Evolutionary conservation across 352 stramenopile genomes (phyloP).

Genomic region (Phytopythium chamaehyphon): DNA sequence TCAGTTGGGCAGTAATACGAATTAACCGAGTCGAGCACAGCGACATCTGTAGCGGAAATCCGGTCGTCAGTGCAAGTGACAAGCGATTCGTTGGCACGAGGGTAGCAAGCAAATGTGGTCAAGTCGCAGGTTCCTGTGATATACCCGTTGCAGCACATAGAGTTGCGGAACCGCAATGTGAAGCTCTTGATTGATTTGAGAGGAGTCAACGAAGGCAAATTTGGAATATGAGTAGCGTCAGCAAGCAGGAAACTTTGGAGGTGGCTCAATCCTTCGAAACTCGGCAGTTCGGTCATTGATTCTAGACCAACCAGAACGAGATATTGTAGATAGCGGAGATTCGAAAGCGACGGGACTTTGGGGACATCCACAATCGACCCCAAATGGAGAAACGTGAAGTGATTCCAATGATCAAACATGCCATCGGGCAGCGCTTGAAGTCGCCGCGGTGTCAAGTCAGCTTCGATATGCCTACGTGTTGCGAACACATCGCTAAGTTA

Average conservation of each 20-base stretch:
- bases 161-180: conserved; percentile 17
- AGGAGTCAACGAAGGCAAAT: conserved; percentile 16
- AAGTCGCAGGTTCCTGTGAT: conserved; percentile 15
- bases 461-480: conserved; percentile 21
- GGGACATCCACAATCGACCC: conserved; percentile 26
- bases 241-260: conserved; percentile 20
- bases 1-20: neutral
- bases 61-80: conserved; percentile 19
- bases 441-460: conserved; percentile 24
- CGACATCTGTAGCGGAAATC: conserved; percentile 5
- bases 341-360: conserved; percentile 27
- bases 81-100: conserved; percentile 11
- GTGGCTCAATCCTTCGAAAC: conserved; percentile 16
- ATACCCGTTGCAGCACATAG: conserved; percentile 33
- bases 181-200: conserved; percentile 16
- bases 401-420: conserved; percentile 31
- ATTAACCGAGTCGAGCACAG: neutral
- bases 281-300: conserved; percentile 18
- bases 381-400: conserved; percentile 37
- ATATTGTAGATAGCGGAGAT: conserved; percentile 31
- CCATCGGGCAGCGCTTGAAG: conserved; percentile 20
- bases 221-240: conserved; percentile 14
- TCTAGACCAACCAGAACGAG: conserved; percentile 20
- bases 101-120: conserved; percentile 19
- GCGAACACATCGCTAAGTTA: neutral